Conservation (phyloP, 257 asterid genomes). For the Przewalskia tangutica region DNA sequence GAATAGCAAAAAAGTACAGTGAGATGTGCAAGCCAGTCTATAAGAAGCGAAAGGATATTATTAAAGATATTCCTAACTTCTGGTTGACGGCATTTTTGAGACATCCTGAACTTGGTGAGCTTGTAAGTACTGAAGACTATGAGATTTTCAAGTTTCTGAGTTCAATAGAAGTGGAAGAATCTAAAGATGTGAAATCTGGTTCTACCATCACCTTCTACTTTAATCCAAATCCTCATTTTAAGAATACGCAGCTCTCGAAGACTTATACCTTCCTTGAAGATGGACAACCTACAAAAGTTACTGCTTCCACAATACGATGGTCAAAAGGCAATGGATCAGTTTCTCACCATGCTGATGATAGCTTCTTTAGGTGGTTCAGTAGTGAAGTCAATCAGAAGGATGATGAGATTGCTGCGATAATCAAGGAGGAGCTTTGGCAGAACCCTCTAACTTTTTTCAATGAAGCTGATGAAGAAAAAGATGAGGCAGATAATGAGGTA, state of each 20-base stretch:
- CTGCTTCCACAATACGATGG: constrained; percentile 81
- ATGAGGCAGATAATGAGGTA: too few relatives aligned
- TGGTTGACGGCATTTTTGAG: constrained; percentile 95
- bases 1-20: constrained; percentile 78
- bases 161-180: constrained; percentile 81
- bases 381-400: constrained; percentile 40
- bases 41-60: constrained; percentile 59
- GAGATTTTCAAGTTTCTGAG: constrained; percentile 41
- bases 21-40: constrained; percentile 78
- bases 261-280: constrained; percentile 73
- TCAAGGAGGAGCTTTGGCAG: constrained; percentile 60
- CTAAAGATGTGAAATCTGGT: constrained; percentile 84
- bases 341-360: not conserved
- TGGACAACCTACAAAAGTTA: constrained; percentile 51
- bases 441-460: too few relatives aligned
- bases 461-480: too few relatives aligned
- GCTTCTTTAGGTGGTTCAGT: constrained; percentile 80
- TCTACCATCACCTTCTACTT: constrained; percentile 70
- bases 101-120: constrained; percentile 77
- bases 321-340: constrained; percentile 57
- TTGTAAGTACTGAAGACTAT: constrained; percentile 79
- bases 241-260: constrained; percentile 65
- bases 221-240: constrained; percentile 71
- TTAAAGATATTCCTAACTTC: constrained; percentile 75
- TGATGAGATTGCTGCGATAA: constrained; percentile 59